Evolutionary conservation across 169 alveolate genomes (phyloP).

Genomic region (Cryptosporidium tyzzeri): DNA sequence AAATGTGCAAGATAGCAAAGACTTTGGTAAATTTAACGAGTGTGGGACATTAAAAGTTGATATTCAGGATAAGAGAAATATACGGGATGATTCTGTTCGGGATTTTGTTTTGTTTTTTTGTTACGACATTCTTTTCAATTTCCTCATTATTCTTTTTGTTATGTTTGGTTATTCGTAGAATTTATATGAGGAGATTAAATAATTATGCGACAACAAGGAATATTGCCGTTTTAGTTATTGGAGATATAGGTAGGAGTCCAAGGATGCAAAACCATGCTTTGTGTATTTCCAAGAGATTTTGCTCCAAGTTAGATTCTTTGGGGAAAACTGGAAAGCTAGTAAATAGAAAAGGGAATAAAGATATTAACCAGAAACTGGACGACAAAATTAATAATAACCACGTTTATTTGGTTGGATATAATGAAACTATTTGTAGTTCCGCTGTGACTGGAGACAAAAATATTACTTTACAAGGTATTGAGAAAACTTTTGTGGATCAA

Average conservation of each 20-base stretch:
- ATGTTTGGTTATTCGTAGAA: neutral
- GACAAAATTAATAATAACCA: conserved; percentile 45
- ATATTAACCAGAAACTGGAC: neutral
- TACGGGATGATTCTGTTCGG: neutral
- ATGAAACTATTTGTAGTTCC: conserved; percentile 46
- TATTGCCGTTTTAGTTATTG: conserved; percentile 86
- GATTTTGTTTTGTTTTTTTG: conserved; percentile 2
- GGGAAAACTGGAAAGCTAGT: neutral
- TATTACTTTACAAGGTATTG: conserved; percentile 23
- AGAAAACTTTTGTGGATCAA: conserved; percentile 12
- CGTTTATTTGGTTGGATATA: conserved; percentile 59
- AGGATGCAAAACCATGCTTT: conserved; percentile 90
- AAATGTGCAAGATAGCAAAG: neutral
- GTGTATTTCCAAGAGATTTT: conserved; percentile 78
- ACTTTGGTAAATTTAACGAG: neutral
- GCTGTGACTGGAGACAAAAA: conserved; percentile 21
- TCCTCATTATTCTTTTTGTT: neutral
- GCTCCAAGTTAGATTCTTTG: neutral
- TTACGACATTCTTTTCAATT: neutral
- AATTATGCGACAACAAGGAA: conserved; percentile 10
- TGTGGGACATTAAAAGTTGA: neutral
- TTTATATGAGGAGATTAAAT: neutral
- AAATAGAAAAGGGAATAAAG: neutral
- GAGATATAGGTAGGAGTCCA: conserved; percentile 90
- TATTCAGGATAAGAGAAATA: neutral